Percentiles rank a stretch among this genome's conserved stretches.
Conservation (phyloP, 2,329 filamentous ascomycete species). For the Plenodomus biglobosus region DNA sequence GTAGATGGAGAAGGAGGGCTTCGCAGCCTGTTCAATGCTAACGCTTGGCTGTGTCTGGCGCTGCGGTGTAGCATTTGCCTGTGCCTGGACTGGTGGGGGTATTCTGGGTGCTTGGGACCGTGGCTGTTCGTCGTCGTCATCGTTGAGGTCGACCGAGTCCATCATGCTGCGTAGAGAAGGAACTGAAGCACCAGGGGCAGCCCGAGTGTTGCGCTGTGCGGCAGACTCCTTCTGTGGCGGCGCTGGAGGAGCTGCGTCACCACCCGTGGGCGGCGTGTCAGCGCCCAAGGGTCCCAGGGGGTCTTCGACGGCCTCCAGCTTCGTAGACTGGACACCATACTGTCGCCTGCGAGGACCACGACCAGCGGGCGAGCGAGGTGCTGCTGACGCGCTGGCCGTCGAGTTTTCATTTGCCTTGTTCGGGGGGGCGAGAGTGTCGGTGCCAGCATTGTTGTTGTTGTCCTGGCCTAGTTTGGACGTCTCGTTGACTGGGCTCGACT, state of each 20-base stretch:
- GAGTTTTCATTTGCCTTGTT: slow-evolving; percentile 26
- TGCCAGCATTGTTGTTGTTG: slow-evolving; percentile 35
- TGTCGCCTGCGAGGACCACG: slow-evolving; percentile 58
- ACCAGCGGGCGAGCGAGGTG: slow-evolving; percentile 51
- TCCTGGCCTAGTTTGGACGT: slow-evolving; percentile 42
- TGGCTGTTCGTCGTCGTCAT: slow-evolving; percentile 56
- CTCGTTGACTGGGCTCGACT: slow-evolving; percentile 47
- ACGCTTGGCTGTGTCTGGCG: slow-evolving; percentile 72
- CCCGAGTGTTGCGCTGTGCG: slow-evolving; percentile 50
- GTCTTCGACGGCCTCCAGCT: slow-evolving; percentile 74
- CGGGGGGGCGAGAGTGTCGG: slow-evolving; percentile 22
- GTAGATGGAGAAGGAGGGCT: slow-evolving; percentile 84
- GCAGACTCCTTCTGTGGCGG: slow-evolving; percentile 65
- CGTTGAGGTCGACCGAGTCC: slow-evolving; percentile 72
- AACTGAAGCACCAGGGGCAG: slow-evolving; percentile 56
- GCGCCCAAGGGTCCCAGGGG: slow-evolving; percentile 77
- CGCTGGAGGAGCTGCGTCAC: slow-evolving; percentile 67
- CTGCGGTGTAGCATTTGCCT: slow-evolving; percentile 50
- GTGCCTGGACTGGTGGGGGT: slow-evolving; percentile 63
- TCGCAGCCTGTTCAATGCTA: slow-evolving; percentile 88
- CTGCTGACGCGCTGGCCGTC: slow-evolving; percentile 43
- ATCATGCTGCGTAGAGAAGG: slow-evolving; percentile 55
- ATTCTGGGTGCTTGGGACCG: slow-evolving; percentile 59
- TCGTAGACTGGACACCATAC: slow-evolving; percentile 73
- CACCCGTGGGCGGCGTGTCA: slow-evolving; percentile 54